Base-by-base conservation (phyloP, 2,329 filamentous ascomycete species). In the Fusarium albosuccineum region DNA sequence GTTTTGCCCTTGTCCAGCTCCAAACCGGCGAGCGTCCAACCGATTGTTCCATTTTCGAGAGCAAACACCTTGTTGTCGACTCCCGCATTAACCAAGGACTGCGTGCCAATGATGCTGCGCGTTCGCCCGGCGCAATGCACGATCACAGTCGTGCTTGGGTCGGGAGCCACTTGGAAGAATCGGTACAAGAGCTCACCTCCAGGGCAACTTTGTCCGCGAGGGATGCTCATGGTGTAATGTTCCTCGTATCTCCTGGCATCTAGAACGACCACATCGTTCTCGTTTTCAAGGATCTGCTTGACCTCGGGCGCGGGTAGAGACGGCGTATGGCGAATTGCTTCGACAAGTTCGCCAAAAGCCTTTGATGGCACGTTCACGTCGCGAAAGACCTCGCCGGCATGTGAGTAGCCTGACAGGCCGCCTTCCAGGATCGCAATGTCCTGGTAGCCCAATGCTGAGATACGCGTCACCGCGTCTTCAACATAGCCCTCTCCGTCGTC, bases 81-180 rank as follows among this genome's bases (percentile, higher is more conserved):
- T 2, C 64, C 55, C 4, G 68, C 66, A 30, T 76, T 75, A 33
- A 76, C 60, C 39, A 76, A 62, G 10, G 73, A 73, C 57, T 76
- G 74, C 2, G 74, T 67, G 1, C 74, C 74, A 27, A 76, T 37
- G 45, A 76, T 75, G 51, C 73, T 73, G n/a, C 74, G 72, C 4
- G 74, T 76, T n/a, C 74, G 72, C 37, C 74, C 74, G 3, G 74
- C 74, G 41, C 74, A 76, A 44, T 76, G 71, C 13, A 76, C 74
- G 9, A 76, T 50, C 22, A 76, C 72, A 1, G 68, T 75, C 4
- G 74, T 76, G 14, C 61, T 58, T 3, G 73, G 62, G 13, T 64
- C 69, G 1, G 73, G 67, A 14, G 64, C 73, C 9, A 66, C 71
- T 30, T 76, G 73, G 17, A 76, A 73, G n/a, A 75, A 60, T 55